Base-by-base conservation (phyloP, 2,329 filamentous ascomycete genomes). In the Coniella lustricola region DNA sequence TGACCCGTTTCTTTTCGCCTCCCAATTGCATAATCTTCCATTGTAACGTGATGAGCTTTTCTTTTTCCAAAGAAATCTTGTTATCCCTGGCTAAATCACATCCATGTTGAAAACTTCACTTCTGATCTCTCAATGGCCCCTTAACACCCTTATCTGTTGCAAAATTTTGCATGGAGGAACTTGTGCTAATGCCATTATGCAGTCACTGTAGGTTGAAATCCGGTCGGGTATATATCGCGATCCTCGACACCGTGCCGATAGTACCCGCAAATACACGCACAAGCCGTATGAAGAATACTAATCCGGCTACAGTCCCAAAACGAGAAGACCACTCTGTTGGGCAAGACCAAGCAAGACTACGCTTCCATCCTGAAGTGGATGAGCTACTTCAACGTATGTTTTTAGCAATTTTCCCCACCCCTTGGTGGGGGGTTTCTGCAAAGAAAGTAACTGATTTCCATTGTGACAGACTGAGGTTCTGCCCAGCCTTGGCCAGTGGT, bases 311-410 rank as follows among this genome's bases (percentile, higher is more conserved):
- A 53, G 51, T 97, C 93, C 62, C 93, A 98, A 77, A 98, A 98
- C 72, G 93, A 97, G 85, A 97, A 97, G 86, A 98, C 93, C 63
- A 94, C 90, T 61, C 90, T 98, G 59, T 84, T 98, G 63, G 93
- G 93, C 67, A 97, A 97, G 85, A 98, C 90, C 76, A 98, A 98
- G 86, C 91, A 98, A 79, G 93, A 98, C 69, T 91, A 97, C 73
- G 93, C 93, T 62, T 90, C 90, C 60, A 98, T 98, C 72, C 79
- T 98, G 68, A 88, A 87, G 74, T 98, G 93, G 93, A 84, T 96
- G 85, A 97, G 91, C 58, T 97, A 84, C 75, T 87, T 85, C 81
- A 98, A 97, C 83, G 51, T 50, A 50, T 4, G 50, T 29, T 29
- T 29, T 29, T 29, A n/a, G 25, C 25, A 5, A 10, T 29, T 29